Evolutionary conservation across 1,284 basidiomycete species (phyloP).

Genomic region (Tilletiaria anomala): DNA sequence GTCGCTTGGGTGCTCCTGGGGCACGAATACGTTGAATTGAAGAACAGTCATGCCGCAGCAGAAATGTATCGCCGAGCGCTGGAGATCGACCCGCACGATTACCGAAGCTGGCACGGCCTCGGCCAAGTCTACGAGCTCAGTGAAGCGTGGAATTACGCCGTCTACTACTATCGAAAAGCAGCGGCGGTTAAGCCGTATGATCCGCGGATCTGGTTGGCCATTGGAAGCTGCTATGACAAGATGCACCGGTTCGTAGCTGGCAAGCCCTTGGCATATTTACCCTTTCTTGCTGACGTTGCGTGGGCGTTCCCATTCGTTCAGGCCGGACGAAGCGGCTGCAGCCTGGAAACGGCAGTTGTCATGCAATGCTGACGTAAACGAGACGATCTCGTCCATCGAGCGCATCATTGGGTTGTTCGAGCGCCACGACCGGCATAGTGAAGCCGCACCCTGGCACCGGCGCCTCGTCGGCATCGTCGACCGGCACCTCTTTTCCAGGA

Average conservation of each 20-base stretch:
- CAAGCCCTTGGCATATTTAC: no score
- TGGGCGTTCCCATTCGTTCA: no score
- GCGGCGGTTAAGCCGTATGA: constrained; percentile 67
- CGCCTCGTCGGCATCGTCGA: constrained; percentile 32
- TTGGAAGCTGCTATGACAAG: constrained; percentile 85
- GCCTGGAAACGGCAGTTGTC: constrained; percentile 35
- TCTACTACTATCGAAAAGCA: constrained; percentile 92
- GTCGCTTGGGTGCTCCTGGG: constrained; percentile 99
- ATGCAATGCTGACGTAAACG: constrained; percentile 27
- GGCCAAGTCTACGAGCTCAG: constrained; percentile 94
- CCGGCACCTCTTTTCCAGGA: background rate
- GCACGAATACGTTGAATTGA: constrained; percentile 96
- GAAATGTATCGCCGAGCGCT: constrained; percentile 92
- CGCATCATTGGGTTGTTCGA: constrained; percentile 33
- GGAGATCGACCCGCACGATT: constrained; percentile 64
- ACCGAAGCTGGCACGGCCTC: constrained; percentile 94
- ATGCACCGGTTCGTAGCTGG: no score
- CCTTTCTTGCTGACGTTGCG: no score
- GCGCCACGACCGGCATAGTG: constrained; percentile 15
- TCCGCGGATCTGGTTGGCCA: constrained; percentile 85
- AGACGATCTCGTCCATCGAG: constrained; percentile 21
- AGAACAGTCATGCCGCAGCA: constrained; percentile 95
- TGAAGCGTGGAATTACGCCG: constrained; percentile 87
- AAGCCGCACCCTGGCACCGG: constrained; percentile 27
- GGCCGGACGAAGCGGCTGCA: constrained; percentile 21